Base-by-base conservation (phyloP, 345 rosid genomes). In the Gynandropsis gynandra region DNA sequence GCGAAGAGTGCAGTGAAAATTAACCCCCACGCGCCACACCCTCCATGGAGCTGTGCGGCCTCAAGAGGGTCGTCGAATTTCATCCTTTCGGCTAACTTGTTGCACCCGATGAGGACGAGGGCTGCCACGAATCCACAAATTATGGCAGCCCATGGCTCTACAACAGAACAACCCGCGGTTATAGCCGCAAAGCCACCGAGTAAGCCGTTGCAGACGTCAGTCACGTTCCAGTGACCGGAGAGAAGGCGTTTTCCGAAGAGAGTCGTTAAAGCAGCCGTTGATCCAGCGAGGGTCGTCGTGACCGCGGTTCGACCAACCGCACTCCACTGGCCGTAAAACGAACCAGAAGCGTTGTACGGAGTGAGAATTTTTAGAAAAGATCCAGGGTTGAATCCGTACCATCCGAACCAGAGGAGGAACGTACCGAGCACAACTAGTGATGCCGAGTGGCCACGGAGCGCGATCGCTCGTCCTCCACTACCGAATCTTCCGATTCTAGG, bases 121-220 rank as follows among this genome's bases (percentile, higher is more conserved):
- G 97, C 80, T 0, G 97, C 85, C 0, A 81, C 62, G 27, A 89
- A 86, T n/a, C 97, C 97, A 10, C 97, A 89, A 0, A 89, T 62
- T 2, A 89, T 70, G 0, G 97, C 95, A 0, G 93, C 95, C 97
- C 97, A 89, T 0, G 97, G 97, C 24, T 89, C 89, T 7, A 86
- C 94, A 4, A 89, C 95, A 0, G 95, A 80, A 71, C 97, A 89
- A 1, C 97, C 89, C 0, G 81, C 58, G 0, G 97, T 86, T 13
- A 89, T 89, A 0, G 95, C 95, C 0, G 94, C 97, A 50, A 89
- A 89, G 16, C 97, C 95, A 0, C 95, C 95, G 0, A 86, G 87
- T 46, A 89, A 57, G 5, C 97, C 97, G 33, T 89, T 89, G 48
- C 97, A 89, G 9, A 89, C 95, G 44, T 89, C 95, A 0, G 84